Conservation (phyloP, 768 basidiomycete genomes). For the Leccinum sublutescens region DNA sequence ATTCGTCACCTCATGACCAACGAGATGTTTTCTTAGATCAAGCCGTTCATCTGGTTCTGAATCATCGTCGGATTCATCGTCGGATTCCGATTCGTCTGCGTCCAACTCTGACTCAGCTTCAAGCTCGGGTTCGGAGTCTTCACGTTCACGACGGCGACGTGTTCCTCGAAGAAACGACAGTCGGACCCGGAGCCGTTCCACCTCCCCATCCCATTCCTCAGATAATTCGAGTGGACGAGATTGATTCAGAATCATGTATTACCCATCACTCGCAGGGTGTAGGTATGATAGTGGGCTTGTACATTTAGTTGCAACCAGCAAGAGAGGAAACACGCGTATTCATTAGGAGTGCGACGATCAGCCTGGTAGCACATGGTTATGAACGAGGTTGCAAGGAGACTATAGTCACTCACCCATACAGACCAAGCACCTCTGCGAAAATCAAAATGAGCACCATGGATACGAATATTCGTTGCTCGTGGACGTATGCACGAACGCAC, state of each 20-base stretch:
- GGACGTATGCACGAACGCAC: slow-evolving; percentile 90
- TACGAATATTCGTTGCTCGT: slow-evolving; percentile 90
- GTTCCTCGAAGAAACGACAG: slow-evolving; percentile 27
- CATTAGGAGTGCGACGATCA: slow-evolving; percentile 90
- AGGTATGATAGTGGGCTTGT: slow-evolving; percentile 13
- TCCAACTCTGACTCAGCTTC: slow-evolving; percentile 36
- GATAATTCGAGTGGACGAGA: slow-evolving; percentile 12
- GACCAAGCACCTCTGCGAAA: slow-evolving; percentile 86
- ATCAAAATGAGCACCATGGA: slow-evolving; percentile 96
- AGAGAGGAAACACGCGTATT: slow-evolving; percentile 68
- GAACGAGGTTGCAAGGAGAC: neutral
- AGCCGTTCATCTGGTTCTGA: slow-evolving; percentile 30
- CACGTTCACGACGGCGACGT: slow-evolving; percentile 45
- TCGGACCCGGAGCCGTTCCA: slow-evolving; percentile 25
- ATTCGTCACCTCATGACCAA: neutral
- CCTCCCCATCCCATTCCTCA: slow-evolving; percentile 20
- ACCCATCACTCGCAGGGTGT: slow-evolving; percentile 8
- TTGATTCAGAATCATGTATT: slow-evolving; percentile 12
- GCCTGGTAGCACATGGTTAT: slow-evolving; percentile 36
- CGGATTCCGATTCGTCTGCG: slow-evolving; percentile 16
- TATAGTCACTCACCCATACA: slow-evolving; percentile 65
- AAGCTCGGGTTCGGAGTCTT: slow-evolving; percentile 43
- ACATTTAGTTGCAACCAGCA: slow-evolving; percentile 20
- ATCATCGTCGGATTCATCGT: slow-evolving; percentile 8
- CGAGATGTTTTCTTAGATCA: slow-evolving; percentile 27